A percentile compares a stretch with the other conserved stretches of the same genome.
These are phyloP conservation scores for Polyporus tsugae DNA, from an alignment of 1,284 basidiomycete genomes.

Conservation along the genomic window DNA sequence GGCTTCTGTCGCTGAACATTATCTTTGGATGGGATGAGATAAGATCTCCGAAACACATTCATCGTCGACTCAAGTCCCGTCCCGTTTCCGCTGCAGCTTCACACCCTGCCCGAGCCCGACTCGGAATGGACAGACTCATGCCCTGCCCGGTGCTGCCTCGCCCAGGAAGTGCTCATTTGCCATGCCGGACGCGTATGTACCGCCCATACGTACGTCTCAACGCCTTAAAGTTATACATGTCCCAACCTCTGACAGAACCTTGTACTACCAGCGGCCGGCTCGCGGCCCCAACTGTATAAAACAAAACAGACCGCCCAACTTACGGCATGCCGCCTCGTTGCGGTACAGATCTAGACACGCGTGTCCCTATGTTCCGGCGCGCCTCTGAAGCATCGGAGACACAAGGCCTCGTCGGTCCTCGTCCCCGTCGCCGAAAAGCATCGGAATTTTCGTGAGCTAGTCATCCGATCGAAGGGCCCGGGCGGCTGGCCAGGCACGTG, in stretches of 20 bases:
- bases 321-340: not conserved
- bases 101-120: not conserved
- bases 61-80: no score
- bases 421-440: not conserved
- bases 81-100: not conserved
- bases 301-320: not conserved
- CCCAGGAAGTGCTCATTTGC: not conserved
- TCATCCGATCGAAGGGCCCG: not conserved
- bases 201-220: not conserved
- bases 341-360: not conserved
- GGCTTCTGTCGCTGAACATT: not conserved
- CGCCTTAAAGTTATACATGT: not conserved
- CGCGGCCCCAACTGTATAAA: not conserved
- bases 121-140: not conserved
- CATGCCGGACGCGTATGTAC: not conserved
- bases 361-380: not conserved
- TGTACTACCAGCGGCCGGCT: not conserved
- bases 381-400: not conserved
- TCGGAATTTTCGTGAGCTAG: not conserved
- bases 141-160: not conserved
- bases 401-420: not conserved
- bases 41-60: not conserved
- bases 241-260: not conserved
- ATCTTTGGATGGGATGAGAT: not conserved
- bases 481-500: not conserved